Evolutionary conservation across 2,329 filamentous ascomycete genomes (phyloP).

Genomic region (Fusarium virguliforme): DNA sequence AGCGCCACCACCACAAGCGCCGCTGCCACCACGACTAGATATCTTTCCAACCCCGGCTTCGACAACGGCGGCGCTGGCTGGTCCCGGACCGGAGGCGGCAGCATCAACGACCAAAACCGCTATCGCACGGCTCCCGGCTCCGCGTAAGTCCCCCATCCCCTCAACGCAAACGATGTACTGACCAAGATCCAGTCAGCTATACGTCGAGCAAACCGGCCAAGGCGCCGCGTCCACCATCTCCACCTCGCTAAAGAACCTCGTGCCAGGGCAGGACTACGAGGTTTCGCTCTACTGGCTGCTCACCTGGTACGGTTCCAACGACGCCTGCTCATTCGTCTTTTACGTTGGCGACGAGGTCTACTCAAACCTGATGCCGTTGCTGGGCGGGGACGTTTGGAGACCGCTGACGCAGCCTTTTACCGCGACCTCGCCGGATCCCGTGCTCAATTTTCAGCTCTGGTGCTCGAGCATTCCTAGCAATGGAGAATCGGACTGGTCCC

Average conservation of each 20-base stretch:
- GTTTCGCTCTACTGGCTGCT: slow-evolving; percentile 7
- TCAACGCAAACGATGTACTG: background rate
- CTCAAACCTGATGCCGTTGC: background rate
- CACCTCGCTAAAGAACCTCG: slow-evolving; percentile 3
- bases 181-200: background rate
- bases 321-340: background rate
- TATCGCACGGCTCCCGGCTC: background rate
- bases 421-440: background rate
- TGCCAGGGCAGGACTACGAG: background rate
- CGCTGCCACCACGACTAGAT: background rate
- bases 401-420: background rate
- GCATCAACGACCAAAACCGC: background rate
- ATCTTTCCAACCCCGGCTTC: background rate
- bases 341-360: background rate
- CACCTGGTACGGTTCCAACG: background rate
- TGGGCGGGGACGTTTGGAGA: background rate
- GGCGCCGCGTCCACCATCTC: background rate
- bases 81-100: background rate
- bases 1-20: slow-evolving; percentile 1
- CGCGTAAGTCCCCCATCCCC: background rate
- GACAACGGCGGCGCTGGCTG: background rate
- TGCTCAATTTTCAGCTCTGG: background rate
- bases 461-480: background rate
- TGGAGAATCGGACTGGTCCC: background rate
- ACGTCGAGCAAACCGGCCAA: background rate